phyloP scores from a whole-genome alignment of 1,139 yeast species.

The Candida smagusa region DNA sequence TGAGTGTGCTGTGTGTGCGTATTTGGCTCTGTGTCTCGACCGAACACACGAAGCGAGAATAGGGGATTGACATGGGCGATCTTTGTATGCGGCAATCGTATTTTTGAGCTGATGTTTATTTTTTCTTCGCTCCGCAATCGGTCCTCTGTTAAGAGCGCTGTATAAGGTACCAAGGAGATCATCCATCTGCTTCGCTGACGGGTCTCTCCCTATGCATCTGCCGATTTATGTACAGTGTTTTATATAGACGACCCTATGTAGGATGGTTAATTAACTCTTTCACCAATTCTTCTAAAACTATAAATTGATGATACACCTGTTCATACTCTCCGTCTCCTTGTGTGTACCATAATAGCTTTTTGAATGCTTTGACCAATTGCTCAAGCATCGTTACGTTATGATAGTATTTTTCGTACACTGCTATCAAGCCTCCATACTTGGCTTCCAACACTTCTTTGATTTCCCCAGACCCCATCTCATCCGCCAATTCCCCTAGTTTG shows the following conservation, averaged over 20 bases:
- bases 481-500: constrained; percentile 14
- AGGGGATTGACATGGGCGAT: too few relatives aligned
- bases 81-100: too few relatives aligned
- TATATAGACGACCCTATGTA: too few relatives aligned
- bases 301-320: constrained; percentile 11
- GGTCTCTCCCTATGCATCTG: too few relatives aligned
- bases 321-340: constrained; percentile 5
- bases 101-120: too few relatives aligned
- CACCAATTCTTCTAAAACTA: constrained; percentile 6
- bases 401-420: constrained; percentile 10
- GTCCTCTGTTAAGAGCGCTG: not conserved
- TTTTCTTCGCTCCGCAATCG: too few relatives aligned
- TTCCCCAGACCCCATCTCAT: not conserved
- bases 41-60: too few relatives aligned
- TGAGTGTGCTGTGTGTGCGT: too few relatives aligned
- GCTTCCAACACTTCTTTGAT: constrained; percentile 16
- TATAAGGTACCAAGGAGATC: not conserved
- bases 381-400: constrained; percentile 9
- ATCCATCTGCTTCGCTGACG: not conserved
- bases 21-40: too few relatives aligned
- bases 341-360: constrained; percentile 6
- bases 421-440: constrained; percentile 8
- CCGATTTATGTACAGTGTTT: too few relatives aligned
- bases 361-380: constrained; percentile 7
- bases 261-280: not conserved